A percentile compares a stretch with the other conserved stretches of the same genome.
These are phyloP conservation scores for Rhodocollybia butyracea DNA, from an alignment of 768 basidiomycete species.

Conservation along the genomic window DNA sequence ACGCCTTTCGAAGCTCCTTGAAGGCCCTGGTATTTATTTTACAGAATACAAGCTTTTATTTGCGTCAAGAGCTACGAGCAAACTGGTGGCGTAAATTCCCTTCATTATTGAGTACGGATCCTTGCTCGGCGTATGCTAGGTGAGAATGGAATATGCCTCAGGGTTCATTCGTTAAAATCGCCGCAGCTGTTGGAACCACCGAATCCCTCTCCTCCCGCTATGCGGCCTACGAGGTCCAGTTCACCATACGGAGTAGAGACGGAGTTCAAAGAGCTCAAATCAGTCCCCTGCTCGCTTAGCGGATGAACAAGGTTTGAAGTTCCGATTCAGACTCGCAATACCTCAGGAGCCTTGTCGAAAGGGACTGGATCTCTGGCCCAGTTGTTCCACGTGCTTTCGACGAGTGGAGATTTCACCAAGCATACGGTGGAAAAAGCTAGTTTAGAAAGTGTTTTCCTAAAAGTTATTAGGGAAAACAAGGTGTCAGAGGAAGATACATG, in stretches of 20 bases:
- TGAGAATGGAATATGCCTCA: slow-evolving; percentile 22
- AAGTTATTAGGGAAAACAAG: slow-evolving; percentile 61
- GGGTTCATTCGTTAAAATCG: background rate
- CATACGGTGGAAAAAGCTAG: slow-evolving; percentile 71
- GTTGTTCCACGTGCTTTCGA: slow-evolving; percentile 55
- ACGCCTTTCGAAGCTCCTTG: no score
- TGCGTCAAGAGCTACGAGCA: no score
- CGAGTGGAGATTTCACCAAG: slow-evolving; percentile 49
- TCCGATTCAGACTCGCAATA: slow-evolving; percentile 37
- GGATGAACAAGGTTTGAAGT: slow-evolving; percentile 78
- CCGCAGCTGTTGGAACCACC: slow-evolving; percentile 63
- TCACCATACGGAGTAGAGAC: slow-evolving; percentile 62
- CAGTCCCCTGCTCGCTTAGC: slow-evolving; percentile 57
- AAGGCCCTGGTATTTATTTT: no score
- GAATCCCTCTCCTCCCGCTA: slow-evolving; percentile 62
- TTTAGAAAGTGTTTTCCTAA: slow-evolving; percentile 70
- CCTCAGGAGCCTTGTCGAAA: background rate
- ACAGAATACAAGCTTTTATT: no score
- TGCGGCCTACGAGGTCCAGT: slow-evolving; percentile 75
- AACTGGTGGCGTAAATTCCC: no score
- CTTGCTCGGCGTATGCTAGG: slow-evolving; percentile 69
- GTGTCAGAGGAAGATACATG: slow-evolving; percentile 42
- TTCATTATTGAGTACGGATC: no score
- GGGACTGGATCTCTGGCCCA: slow-evolving; percentile 50
- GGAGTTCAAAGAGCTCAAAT: slow-evolving; percentile 54